Conservation (phyloP, 225 moss, liverwort and hornwort species). For the Bryoerythrophyllum caledonicum region DNA sequence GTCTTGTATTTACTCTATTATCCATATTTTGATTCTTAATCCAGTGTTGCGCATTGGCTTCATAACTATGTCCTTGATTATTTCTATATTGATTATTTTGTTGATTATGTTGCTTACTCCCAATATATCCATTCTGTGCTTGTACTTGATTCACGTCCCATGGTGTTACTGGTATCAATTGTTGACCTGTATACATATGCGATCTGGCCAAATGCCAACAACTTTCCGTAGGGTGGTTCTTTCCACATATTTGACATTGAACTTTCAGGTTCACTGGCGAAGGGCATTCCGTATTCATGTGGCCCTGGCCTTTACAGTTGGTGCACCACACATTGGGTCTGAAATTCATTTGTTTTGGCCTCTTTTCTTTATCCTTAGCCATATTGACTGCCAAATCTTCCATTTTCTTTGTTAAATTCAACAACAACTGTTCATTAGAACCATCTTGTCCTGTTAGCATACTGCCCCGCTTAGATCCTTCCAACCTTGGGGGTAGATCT, state of each 20-base stretch:
- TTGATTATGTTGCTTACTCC: too few species aligned
- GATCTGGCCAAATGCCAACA: not conserved
- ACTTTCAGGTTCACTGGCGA: not conserved
- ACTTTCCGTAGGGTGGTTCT: not conserved
- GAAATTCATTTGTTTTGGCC: not conserved
- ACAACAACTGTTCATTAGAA: not conserved
- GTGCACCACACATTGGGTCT: not conserved
- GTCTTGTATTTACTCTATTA: too few species aligned
- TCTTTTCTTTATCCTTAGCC: not conserved
- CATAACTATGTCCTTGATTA: too few species aligned
- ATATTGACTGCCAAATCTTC: not conserved
- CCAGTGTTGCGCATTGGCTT: too few species aligned
- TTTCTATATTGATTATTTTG: too few species aligned
- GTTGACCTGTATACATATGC: not conserved
- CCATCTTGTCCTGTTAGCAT: not conserved
- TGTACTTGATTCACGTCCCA: too few species aligned
- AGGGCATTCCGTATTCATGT: too few species aligned
- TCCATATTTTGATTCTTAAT: too few species aligned
- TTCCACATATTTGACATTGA: not conserved
- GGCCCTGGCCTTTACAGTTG: not conserved
- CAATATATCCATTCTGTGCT: too few species aligned
- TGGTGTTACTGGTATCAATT: not conserved
- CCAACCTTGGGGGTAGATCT: too few species aligned
- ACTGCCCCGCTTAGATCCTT: not conserved
- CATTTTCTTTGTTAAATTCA: too few species aligned